Conservation (phyloP, 2,329 filamentous ascomycete species). For the Paecilomyces sp. region DNA sequence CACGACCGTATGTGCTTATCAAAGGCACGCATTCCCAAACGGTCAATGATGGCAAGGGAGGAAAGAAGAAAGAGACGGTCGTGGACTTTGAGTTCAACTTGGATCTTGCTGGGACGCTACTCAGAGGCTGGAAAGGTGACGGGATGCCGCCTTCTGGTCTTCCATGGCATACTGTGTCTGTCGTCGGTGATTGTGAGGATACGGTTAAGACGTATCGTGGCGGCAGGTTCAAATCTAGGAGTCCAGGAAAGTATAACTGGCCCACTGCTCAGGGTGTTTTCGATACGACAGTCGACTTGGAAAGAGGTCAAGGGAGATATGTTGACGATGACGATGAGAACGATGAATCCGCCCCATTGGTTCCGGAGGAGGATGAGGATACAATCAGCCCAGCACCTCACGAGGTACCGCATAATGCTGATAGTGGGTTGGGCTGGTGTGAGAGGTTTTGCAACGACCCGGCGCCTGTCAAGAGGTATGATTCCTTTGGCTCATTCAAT, state of each 20-base stretch:
- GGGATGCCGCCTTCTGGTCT: neutral
- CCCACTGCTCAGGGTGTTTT: neutral
- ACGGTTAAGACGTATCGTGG: slow-evolving; percentile 18
- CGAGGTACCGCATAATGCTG: neutral
- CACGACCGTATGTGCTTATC: slow-evolving; percentile 48
- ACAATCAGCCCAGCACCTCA: neutral
- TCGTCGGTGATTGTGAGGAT: slow-evolving; percentile 16
- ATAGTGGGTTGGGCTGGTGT: slow-evolving; percentile 22
- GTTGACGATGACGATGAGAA: slow-evolving; percentile 6
- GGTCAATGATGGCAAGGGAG: slow-evolving; percentile 10
- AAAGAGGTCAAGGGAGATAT: slow-evolving; percentile 2
- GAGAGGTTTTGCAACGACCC: slow-evolving; percentile 29
- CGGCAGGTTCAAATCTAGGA: slow-evolving; percentile 11
- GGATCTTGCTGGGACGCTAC: slow-evolving; percentile 13
- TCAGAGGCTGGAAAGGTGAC: slow-evolving; percentile 8
- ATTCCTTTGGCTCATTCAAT: neutral
- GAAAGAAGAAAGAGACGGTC: slow-evolving; percentile 15
- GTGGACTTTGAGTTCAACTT: slow-evolving; percentile 24
- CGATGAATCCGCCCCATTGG: neutral
- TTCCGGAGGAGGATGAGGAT: neutral
- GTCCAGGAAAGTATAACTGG: neutral
- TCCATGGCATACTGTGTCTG: slow-evolving; percentile 8
- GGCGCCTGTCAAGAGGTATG: slow-evolving; percentile 30
- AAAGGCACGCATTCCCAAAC: slow-evolving; percentile 48
- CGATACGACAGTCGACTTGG: neutral